Percentiles rank a stretch among this genome's conserved stretches.
Conservation (phyloP, 2,329 filamentous ascomycete species). For the Myotisia sp. region DNA sequence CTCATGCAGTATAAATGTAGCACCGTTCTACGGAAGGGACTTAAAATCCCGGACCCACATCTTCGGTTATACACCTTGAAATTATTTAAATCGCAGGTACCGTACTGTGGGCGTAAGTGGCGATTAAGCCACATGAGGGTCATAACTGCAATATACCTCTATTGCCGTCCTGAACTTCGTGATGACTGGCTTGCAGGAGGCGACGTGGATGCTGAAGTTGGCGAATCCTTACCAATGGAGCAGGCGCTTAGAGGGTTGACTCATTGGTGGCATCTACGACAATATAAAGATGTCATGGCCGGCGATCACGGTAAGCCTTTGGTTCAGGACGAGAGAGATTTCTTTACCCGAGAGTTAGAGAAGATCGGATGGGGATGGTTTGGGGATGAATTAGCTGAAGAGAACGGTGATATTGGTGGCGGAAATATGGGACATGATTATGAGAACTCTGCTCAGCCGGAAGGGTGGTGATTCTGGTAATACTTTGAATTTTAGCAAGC, state of each 20-base stretch:
- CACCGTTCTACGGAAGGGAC: slow-evolving; percentile 76
- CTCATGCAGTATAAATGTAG: slow-evolving; percentile 92
- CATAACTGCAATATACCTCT: slow-evolving; percentile 90
- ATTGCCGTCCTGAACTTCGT: slow-evolving; percentile 78
- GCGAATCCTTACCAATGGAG: slow-evolving; percentile 81
- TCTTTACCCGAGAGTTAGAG: slow-evolving; percentile 64
- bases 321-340: slow-evolving; percentile 60
- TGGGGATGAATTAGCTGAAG: slow-evolving; percentile 23
- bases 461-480: background rate
- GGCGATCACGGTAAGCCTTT: slow-evolving; percentile 37
- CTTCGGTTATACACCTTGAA: slow-evolving; percentile 91
- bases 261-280: slow-evolving; percentile 82
- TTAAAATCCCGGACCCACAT: slow-evolving; percentile 78
- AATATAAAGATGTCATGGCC: slow-evolving; percentile 64
- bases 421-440: slow-evolving; percentile 18
- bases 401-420: slow-evolving; percentile 14
- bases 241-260: slow-evolving; percentile 79
- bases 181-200: slow-evolving; percentile 88
- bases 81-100: slow-evolving; percentile 95
- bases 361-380: slow-evolving; percentile 44
- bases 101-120: slow-evolving; percentile 97
- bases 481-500: background rate
- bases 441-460: slow-evolving; percentile 15
- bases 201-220: slow-evolving; percentile 85
- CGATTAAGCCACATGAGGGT: slow-evolving; percentile 96